Base-by-base conservation (phyloP, 2,329 filamentous ascomycete genomes). In the Epichloe typhina region DNA sequence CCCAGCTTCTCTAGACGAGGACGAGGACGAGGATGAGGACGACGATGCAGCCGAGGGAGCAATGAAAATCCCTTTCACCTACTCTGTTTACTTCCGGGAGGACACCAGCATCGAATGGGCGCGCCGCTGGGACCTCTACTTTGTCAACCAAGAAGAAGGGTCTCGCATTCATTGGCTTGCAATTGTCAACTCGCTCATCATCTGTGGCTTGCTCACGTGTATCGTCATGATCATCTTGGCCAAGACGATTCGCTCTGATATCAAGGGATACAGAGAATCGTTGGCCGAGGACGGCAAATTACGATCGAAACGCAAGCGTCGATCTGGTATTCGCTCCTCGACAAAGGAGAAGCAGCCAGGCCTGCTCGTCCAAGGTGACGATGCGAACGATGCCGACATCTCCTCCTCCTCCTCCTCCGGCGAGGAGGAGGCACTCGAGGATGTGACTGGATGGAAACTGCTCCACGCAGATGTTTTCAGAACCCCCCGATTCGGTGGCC, bases 381-480 rank as follows among this genome's bases (percentile, higher is more conserved):
- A 77, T 53, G 71, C 56, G 39, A 77, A 73, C 49, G 80, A 74
- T 54, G 71, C 67, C 0, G 80, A 80, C 33, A 53, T 76, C 8
- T 76, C 74, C 5, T 70, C 66, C 57, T 26, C 23, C 2, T 26
- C 23, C 6, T 21, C 21, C 4, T 80, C 75, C 54, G 72, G 69
- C 1, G 82, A 82, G 54, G 72, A 69, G 1, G 82, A 82, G 41
- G 69, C 77, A 0, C 65, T 87, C 6, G 88, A 95, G 60, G 88
- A 95, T 58, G 76, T 86, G 31, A 87, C 86, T 2, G 88, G 88
- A 47, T 95, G 88, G 88, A 95, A 95, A 65, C 72, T 93, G 15
- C 74, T 95, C 3, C 87, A 94, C 60, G 86, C 79, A n/a, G 88
- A 95, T 64, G 86, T 94, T 4, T 95, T 95, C 70, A 79, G 88